Evolutionary conservation across 352 stramenopile species (phyloP).

Genomic region (Phytophthora cactorum): DNA sequence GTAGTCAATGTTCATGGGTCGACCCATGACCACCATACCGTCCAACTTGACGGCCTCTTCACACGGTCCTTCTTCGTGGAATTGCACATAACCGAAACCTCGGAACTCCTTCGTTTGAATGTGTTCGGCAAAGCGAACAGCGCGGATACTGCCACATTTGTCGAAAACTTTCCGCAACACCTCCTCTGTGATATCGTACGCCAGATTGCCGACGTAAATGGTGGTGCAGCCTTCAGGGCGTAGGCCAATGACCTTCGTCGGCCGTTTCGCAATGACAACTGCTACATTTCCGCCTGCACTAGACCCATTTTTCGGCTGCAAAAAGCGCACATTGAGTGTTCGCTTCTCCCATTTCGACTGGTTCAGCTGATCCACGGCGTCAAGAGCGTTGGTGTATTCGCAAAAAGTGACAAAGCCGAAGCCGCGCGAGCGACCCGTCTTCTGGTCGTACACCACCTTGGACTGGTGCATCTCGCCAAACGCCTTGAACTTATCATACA

Average conservation of each 20-base stretch:
- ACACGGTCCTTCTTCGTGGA: slow-evolving; percentile 89
- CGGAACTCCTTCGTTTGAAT: slow-evolving; percentile 89
- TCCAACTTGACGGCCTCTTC: slow-evolving; percentile 85
- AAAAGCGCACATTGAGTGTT: slow-evolving; percentile 84
- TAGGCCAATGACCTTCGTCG: slow-evolving; percentile 63
- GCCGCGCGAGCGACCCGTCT: slow-evolving; percentile 69
- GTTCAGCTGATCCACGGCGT: slow-evolving; percentile 82
- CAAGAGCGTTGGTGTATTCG: slow-evolving; percentile 79
- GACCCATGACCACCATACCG: slow-evolving; percentile 84
- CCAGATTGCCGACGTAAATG: slow-evolving; percentile 96
- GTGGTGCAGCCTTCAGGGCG: slow-evolving; percentile 89
- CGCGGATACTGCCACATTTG: slow-evolving; percentile 77
- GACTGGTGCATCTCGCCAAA: slow-evolving; percentile 89
- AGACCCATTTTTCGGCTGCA: slow-evolving; percentile 68
- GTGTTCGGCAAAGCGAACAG: slow-evolving; percentile 84
- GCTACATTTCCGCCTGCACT: slow-evolving; percentile 9
- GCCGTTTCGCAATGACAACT: slow-evolving; percentile 14
- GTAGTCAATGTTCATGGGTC: slow-evolving; percentile 87
- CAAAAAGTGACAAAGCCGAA: slow-evolving; percentile 88
- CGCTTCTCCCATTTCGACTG: slow-evolving; percentile 84
- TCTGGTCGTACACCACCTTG: slow-evolving; percentile 81
- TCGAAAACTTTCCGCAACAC: slow-evolving; percentile 85
- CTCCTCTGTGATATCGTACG: slow-evolving; percentile 94
- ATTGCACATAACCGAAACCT: slow-evolving; percentile 93
- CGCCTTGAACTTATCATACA: slow-evolving; percentile 74